Evolutionary conservation across 2,329 filamentous ascomycete genomes (phyloP).

Genomic region (Teratosphaeria zuluensis): DNA sequence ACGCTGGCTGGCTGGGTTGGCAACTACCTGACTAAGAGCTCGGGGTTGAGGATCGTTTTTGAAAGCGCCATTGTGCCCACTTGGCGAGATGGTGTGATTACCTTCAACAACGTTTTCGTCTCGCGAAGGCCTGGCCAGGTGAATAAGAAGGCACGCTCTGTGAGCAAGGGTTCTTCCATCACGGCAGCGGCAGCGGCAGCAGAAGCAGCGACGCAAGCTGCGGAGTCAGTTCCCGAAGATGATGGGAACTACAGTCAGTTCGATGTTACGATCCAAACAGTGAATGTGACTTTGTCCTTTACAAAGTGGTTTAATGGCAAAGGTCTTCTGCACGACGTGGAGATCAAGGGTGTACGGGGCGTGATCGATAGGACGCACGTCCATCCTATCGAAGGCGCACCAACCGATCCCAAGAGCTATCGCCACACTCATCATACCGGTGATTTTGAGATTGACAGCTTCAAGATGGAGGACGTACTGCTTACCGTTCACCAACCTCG

Average conservation of each 20-base stretch:
- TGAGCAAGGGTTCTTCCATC: conserved; percentile 83
- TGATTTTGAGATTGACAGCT: conserved; percentile 94
- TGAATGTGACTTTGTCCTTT: conserved; percentile 94
- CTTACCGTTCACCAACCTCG: conserved; percentile 85
- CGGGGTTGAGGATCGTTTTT: conserved; percentile 87
- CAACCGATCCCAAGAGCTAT: conserved; percentile 74
- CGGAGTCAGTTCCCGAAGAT: conserved; percentile 46
- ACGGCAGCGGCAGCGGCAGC: conserved; percentile 78
- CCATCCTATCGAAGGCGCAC: conserved; percentile 47
- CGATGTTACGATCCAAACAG: conserved; percentile 85
- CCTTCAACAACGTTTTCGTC: conserved; percentile 92
- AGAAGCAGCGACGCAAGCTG: conserved; percentile 44
- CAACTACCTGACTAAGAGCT: conserved; percentile 89
- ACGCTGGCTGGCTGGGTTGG: conserved; percentile 87
- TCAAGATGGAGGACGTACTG: conserved; percentile 89
- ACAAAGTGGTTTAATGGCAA: conserved; percentile 99
- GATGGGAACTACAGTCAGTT: conserved; percentile 98
- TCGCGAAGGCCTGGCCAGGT: conserved; percentile 79
- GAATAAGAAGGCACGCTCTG: conserved; percentile 41
- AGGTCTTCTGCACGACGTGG: conserved; percentile 80
- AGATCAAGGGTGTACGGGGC: conserved; percentile 85
- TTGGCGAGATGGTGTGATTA: conserved; percentile 91
- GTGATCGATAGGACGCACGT: conserved; percentile 86
- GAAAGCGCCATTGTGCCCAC: conserved; percentile 95
- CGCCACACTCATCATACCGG: conserved; percentile 80